These are phyloP conservation scores for Takashimella koratensis DNA, from an alignment of 1,284 basidiomycete species.

Conservation along the genomic window DNA sequence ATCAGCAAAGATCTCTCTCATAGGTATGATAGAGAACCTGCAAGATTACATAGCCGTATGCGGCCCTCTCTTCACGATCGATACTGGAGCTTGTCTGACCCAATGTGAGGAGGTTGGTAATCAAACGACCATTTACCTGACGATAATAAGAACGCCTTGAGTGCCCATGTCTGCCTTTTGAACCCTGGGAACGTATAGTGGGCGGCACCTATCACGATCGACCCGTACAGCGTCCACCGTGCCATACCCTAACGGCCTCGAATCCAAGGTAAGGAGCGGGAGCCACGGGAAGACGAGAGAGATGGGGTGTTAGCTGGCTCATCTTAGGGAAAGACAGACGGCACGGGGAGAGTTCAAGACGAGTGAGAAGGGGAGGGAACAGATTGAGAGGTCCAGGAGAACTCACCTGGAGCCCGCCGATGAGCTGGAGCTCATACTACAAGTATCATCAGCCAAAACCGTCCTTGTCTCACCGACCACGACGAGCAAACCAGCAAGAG, in stretches of 20 bases:
- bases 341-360: too few relatives aligned
- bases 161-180: constrained; percentile 71
- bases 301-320: neutral
- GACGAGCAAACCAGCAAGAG: too few relatives aligned
- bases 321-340: neutral
- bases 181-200: constrained; percentile 75
- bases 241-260: constrained; percentile 57
- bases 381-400: too few relatives aligned
- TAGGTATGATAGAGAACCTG: too few relatives aligned
- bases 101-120: constrained; percentile 3
- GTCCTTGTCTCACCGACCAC: too few relatives aligned
- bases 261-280: neutral
- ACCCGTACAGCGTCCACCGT: constrained; percentile 57
- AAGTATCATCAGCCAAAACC: too few relatives aligned
- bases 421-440: constrained; percentile 40
- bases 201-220: constrained; percentile 61
- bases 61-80: too few relatives aligned
- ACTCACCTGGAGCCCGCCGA: constrained; percentile 34
- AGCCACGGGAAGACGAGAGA: neutral
- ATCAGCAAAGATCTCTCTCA: constrained; percentile 3
- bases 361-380: too few relatives aligned
- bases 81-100: neutral
- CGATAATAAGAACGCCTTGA: constrained; percentile 64
- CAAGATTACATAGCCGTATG: too few relatives aligned
- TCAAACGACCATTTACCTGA: constrained; percentile 25